A percentile compares a stretch with the other conserved stretches of the same genome.
Conservation (phyloP, 768 basidiomycete species). For the Tephrocybe sp. region DNA sequence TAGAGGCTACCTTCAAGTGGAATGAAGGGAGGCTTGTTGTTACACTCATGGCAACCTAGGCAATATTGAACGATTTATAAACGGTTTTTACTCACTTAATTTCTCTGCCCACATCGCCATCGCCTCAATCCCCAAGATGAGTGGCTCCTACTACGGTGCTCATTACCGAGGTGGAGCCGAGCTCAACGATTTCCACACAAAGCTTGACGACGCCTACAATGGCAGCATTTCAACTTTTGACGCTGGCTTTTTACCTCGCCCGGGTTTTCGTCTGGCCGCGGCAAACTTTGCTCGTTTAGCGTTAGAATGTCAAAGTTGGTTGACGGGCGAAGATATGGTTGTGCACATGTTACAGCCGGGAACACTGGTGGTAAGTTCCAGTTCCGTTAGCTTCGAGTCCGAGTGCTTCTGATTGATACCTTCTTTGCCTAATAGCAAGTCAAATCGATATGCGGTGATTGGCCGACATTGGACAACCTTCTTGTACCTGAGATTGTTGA, state of each 20-base stretch:
- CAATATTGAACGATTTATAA: too few relatives aligned
- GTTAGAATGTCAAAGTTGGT: background rate
- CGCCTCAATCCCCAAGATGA: too few relatives aligned
- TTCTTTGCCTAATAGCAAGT: conserved; percentile 3
- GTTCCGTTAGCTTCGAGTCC: too few relatives aligned
- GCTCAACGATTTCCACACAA: background rate
- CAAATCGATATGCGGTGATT: background rate
- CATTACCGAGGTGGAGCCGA: background rate
- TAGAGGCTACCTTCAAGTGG: too few relatives aligned
- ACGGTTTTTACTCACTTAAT: too few relatives aligned
- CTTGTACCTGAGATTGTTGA: background rate
- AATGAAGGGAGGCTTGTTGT: too few relatives aligned
- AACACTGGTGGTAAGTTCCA: background rate
- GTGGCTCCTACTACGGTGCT: background rate
- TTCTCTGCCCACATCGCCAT: too few relatives aligned
- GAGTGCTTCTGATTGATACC: too few relatives aligned
- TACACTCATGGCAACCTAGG: too few relatives aligned
- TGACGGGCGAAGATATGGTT: background rate
- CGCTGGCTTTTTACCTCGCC: background rate
- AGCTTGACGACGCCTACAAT: background rate
- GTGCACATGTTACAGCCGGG: background rate
- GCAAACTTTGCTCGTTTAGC: conserved; percentile 3
- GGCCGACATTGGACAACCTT: background rate
- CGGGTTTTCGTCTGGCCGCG: background rate
- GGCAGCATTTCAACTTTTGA: background rate